phyloP scores from a whole-genome alignment of 179 eudicot species.

The Monotropa hypopitys region DNA sequence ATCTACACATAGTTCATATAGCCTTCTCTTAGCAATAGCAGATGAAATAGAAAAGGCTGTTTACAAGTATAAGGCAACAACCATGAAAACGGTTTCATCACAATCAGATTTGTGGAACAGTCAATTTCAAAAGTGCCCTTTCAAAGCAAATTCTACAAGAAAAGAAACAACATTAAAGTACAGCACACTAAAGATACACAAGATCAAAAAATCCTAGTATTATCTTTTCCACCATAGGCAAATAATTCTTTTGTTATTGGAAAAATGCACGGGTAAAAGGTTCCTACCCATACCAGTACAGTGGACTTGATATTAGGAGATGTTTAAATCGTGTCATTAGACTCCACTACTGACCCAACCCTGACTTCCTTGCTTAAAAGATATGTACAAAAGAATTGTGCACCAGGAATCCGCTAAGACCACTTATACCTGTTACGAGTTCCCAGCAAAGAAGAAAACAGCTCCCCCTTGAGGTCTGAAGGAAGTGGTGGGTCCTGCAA shows the following conservation, averaged over 20 bases:
- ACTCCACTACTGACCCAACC: neutral
- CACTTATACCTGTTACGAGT: constrained; percentile 61
- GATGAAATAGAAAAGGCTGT: neutral
- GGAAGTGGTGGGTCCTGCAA: constrained; percentile 74
- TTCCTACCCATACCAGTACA: neutral
- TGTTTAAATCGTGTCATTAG: neutral
- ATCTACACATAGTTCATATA: neutral
- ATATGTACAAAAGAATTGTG: neutral
- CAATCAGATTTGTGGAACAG: neutral
- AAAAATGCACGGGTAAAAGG: neutral
- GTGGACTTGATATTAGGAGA: neutral
- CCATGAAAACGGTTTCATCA: neutral
- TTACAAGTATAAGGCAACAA: neutral
- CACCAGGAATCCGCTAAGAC: neutral
- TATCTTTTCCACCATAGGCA: neutral
- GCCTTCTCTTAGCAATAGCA: neutral
- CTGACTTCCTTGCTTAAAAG: neutral
- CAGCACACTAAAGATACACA: neutral
- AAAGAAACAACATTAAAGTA: neutral
- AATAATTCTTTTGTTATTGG: neutral
- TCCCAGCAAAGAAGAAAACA: constrained; percentile 72
- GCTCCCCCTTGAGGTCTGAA: constrained; percentile 69
- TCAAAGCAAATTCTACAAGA: neutral
- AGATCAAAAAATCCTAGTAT: neutral
- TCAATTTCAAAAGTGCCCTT: neutral